Base-by-base conservation (phyloP, 2,329 filamentous ascomycete species). In the Neonectria punicea region DNA sequence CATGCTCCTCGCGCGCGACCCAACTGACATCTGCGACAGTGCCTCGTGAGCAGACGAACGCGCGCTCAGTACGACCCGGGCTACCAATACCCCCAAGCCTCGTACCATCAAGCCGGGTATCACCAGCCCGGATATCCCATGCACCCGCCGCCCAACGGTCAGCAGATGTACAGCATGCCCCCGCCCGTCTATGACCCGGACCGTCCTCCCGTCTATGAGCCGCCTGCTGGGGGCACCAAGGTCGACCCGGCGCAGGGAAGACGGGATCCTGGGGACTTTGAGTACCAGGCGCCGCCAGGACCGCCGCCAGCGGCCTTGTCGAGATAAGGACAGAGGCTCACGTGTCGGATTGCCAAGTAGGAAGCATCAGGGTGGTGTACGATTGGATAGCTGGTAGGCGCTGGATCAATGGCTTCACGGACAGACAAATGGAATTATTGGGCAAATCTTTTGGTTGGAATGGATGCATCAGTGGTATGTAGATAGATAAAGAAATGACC, bases 111-210 rank as follows among this genome's bases (percentile, higher is more conserved):
- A 39, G 36, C 36, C n/a, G 39, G 39, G 63, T 81, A 81, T 63
- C 82, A 81, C 18, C 77, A 80, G 20, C 75, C 78, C 28, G 20
- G 20, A 2, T 72, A 73, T n/a, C 44, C 69, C 63, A 78, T 73
- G 61, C 85, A 85, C 71, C 75, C 77, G 58, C 76, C 72, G 14
- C 73, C 70, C 9, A 69, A 73, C 44, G 77, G 76, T 60, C 70
- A 75, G 61, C 67, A 63, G 7, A 75, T 73, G 73, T 68, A 75
- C 46, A 74, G 71, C 67, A 75, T 84, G 54, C 86, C 86, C 55
- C 85, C 85, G 13, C 86, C 86, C 18, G 83, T 88, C 58, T 90
- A 90, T 74, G 87, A 90, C 67, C 85, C 86, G 6, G 84, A 80
- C 69, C 80, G 86, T 30, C 87, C 87, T 60, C 87, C 87, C 8